Conservation (phyloP, 805 yeast species). For the Nakazawaea wyomingensis region DNA sequence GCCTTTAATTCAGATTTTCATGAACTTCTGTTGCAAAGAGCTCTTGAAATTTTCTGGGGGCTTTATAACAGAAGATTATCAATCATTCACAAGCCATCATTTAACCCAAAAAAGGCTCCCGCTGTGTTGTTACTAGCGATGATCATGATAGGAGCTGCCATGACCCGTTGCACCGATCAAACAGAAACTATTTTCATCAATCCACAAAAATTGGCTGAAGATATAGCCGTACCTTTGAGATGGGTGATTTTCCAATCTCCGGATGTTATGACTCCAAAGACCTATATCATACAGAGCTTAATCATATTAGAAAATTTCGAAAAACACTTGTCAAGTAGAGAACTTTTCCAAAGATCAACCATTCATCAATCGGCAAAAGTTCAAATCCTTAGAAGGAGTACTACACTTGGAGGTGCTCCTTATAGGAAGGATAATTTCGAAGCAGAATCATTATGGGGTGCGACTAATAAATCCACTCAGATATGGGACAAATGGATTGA, state of each 20-base stretch:
- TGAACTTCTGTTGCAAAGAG: conserved; percentile 22
- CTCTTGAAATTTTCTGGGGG: conserved; percentile 44
- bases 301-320: conserved; percentile 44
- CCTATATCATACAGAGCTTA: conserved; percentile 46
- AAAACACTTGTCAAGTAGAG: conserved; percentile 36
- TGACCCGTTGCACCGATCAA: conserved; percentile 20
- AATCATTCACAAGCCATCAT: conserved; percentile 55
- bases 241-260: conserved; percentile 40
- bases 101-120: conserved; percentile 41
- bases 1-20: conserved; percentile 25
- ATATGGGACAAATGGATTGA: conserved; percentile 62
- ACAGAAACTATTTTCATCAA: conserved; percentile 10
- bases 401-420: conserved; percentile 39
- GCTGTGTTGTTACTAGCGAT: conserved; percentile 49
- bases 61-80: conserved; percentile 57
- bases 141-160: conserved; percentile 52
- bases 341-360: conserved; percentile 46
- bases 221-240: conserved; percentile 38
- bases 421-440: conserved; percentile 25
- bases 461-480: conserved; percentile 15
- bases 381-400: conserved; percentile 43
- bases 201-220: conserved; percentile 26
- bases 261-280: conserved; percentile 38
- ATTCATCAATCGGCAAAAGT: conserved; percentile 48
- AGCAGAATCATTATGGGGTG: conserved; percentile 16